Conservation (phyloP, 2,329 filamentous ascomycete species). For the Geosmithia morbida region DNA sequence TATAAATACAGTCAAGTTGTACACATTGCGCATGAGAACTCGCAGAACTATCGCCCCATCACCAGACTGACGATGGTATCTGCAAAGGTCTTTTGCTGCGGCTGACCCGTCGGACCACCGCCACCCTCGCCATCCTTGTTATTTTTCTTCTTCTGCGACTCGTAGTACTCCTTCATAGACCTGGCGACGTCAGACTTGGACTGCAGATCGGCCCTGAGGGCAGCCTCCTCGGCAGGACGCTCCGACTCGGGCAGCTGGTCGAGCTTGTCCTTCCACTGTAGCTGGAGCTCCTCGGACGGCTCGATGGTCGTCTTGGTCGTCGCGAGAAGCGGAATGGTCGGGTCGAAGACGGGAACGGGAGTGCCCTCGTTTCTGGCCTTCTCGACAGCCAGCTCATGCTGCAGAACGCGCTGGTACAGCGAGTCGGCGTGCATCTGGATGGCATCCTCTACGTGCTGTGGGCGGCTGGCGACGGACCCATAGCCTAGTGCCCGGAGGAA, state of each 20-base stretch:
- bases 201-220: slow-evolving; percentile 46
- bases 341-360: slow-evolving; percentile 44
- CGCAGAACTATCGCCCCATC: neutral
- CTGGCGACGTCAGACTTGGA: slow-evolving; percentile 45
- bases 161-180: slow-evolving; percentile 38
- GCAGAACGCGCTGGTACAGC: slow-evolving; percentile 75
- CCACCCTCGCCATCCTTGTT: neutral
- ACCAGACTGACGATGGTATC: neutral
- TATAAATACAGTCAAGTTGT: neutral
- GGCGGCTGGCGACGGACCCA: slow-evolving; percentile 50
- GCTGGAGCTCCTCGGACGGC: slow-evolving; percentile 30
- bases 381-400: slow-evolving; percentile 63
- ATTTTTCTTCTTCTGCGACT: slow-evolving; percentile 36
- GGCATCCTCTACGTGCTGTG: slow-evolving; percentile 60
- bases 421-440: slow-evolving; percentile 94
- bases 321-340: slow-evolving; percentile 29
- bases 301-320: slow-evolving; percentile 15
- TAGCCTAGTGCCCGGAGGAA: slow-evolving; percentile 88
- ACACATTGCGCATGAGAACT: neutral
- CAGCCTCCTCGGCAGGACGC: slow-evolving; percentile 46
- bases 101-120: neutral
- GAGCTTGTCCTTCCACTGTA: slow-evolving; percentile 37
- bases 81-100: neutral
- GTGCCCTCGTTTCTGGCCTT: slow-evolving; percentile 48
- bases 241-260: slow-evolving; percentile 44